phyloP scores from a whole-genome alignment of 768 basidiomycete species.

The Clavulina sp. region DNA sequence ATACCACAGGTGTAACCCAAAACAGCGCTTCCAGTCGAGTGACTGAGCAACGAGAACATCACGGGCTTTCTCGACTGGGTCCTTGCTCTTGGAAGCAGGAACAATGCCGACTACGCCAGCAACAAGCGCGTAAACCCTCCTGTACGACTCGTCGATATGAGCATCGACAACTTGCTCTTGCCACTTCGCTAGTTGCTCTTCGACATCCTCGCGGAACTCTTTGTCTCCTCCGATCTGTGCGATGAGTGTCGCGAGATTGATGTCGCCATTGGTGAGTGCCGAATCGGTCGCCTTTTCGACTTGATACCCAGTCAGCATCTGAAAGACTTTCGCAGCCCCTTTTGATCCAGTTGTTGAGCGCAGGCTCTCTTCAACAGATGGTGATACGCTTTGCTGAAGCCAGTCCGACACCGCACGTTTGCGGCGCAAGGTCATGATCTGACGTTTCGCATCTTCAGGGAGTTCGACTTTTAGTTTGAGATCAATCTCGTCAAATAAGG shows the following conservation, averaged over 20 bases:
- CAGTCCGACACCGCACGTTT: slow-evolving; percentile 69
- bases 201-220: slow-evolving; percentile 54
- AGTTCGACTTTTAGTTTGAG: slow-evolving; percentile 38
- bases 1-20: slow-evolving; percentile 87
- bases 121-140: slow-evolving; percentile 69
- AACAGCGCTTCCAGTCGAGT: slow-evolving; percentile 86
- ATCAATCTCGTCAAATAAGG: slow-evolving; percentile 74
- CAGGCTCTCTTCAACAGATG: slow-evolving; percentile 56
- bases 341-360: slow-evolving; percentile 28
- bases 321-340: slow-evolving; percentile 43
- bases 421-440: slow-evolving; percentile 45
- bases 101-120: slow-evolving; percentile 54
- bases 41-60: slow-evolving; percentile 49
- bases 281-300: slow-evolving; percentile 62
- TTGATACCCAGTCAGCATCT: slow-evolving; percentile 73
- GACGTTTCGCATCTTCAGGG: slow-evolving; percentile 43
- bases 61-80: slow-evolving; percentile 33
- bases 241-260: slow-evolving; percentile 77
- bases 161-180: slow-evolving; percentile 53
- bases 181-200: slow-evolving; percentile 69
- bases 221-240: slow-evolving; percentile 71
- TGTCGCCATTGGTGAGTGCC: slow-evolving; percentile 56
- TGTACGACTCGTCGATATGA: slow-evolving; percentile 46
- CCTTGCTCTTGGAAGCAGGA: slow-evolving; percentile 29
- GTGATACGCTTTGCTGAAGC: slow-evolving; percentile 57